Base-by-base conservation (phyloP, 352 stramenopile genomes). In the Globisporangium polare region DNA sequence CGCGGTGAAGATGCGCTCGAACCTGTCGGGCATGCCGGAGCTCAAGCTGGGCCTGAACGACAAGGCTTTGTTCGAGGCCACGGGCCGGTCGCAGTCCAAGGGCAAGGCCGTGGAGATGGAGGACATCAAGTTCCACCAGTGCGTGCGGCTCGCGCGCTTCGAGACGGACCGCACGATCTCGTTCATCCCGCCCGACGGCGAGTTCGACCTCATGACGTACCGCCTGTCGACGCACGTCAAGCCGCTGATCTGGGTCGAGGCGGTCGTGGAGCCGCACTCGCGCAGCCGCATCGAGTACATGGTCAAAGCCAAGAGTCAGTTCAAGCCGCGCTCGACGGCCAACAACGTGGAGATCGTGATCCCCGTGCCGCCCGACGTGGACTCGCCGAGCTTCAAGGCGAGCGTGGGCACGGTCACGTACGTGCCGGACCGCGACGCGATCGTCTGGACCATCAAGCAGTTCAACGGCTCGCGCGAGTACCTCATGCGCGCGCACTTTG, bases 321-420 rank as follows among this genome's bases (percentile, higher is more conserved):
- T 99, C 86, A 99, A 99, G 79, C 94, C 83, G 49, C 80, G 97
- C 31, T 98, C 88, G 68, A 98, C 99, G 57, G 98, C 97, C 45
- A 99, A 99, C 82, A 99, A 99, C 77, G 97, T 99, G 18, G 97
- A 99, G 77, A 99, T 99, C 67, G 96, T 99, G 53, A 99, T 99
- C 65, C 97, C 97, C 2, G 97, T 99, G 35, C 97, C 97, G 26
- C 89, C 89, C 15, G 97, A 99, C 80, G 97, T 99, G 3, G 97
- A 99, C 73, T 98, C 92, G 66, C 97, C 98, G 8, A 98, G 89
- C 63, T 99, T 99, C 80, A 99, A 99, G 75, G 93, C 90, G 54
- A 97, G 80, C 63, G 98, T 99, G 58, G 97, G 97, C 27, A 98
- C 83, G 24, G 97, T 99, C 10, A 98, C 95, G 33, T 99, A 99